Percentiles rank a stretch among this genome's conserved stretches.
phyloP scores from a whole-genome alignment of 139 green algal genomes.

The Auxenochlorella pyrenoidosa region DNA sequence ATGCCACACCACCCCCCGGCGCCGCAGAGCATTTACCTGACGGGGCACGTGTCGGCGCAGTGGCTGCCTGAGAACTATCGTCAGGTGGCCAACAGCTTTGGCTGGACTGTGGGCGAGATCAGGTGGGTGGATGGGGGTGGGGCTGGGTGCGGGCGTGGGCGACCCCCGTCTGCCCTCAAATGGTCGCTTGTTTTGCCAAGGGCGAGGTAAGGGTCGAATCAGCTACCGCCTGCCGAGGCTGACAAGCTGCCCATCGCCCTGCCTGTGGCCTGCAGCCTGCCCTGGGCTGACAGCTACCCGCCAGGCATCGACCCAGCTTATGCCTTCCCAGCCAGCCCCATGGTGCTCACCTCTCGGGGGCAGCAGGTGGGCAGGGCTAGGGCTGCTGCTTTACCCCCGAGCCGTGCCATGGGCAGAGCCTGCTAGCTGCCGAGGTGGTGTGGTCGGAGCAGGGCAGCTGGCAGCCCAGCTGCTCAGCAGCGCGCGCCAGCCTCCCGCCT shows the following conservation, averaged over 20 bases:
- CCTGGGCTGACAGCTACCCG: constrained; percentile 21
- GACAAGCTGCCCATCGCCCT: too few relatives aligned
- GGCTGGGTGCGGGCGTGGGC: not conserved
- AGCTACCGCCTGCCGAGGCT: too few relatives aligned
- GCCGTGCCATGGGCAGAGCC: too few relatives aligned
- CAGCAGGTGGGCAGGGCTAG: constrained; percentile 12
- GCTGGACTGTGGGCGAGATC: constrained; percentile 44
- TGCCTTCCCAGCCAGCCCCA: constrained; percentile 9
- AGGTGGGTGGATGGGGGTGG: constrained; percentile 1
- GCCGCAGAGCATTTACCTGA: constrained; percentile 47
- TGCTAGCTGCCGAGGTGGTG: too few relatives aligned
- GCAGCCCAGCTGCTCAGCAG: not conserved
- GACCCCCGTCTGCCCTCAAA: too few relatives aligned
- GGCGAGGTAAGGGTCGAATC: too few relatives aligned
- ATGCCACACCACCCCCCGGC: too few relatives aligned
- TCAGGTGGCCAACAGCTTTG: constrained; percentile 38
- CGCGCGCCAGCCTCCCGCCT: too few relatives aligned
- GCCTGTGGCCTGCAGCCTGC: not conserved
- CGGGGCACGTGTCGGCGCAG: constrained; percentile 24
- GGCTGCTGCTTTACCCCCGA: too few relatives aligned
- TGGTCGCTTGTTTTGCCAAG: too few relatives aligned
- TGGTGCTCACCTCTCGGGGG: constrained; percentile 7
- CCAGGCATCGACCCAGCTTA: constrained; percentile 2
- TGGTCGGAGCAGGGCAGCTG: too few relatives aligned
- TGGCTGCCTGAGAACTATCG: constrained; percentile 45